Conservation (phyloP, 331 rosid species). For the Spiraea crenata region DNA sequence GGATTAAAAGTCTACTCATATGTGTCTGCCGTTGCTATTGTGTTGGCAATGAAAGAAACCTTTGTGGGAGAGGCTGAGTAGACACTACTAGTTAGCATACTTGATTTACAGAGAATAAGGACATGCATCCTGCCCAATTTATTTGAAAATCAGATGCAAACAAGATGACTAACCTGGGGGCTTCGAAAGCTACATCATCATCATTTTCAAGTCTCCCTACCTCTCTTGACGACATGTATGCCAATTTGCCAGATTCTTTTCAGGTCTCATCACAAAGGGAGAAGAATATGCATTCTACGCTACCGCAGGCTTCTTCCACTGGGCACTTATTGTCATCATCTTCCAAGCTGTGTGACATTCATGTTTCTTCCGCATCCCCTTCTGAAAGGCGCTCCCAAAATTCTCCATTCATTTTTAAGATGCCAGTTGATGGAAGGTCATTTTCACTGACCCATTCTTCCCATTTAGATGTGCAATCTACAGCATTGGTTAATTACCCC, state of each 20-base stretch:
- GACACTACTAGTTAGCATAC: constrained; percentile 3
- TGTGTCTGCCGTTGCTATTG: constrained; percentile 14
- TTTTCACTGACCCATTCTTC: constrained; percentile 36
- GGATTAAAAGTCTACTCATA: neutral
- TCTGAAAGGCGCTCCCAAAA: constrained; percentile 38
- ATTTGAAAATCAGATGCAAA: constrained; percentile 31
- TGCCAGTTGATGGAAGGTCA: constrained; percentile 36
- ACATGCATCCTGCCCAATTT: constrained; percentile 28
- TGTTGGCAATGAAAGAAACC: constrained; percentile 23
- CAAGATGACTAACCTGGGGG: constrained; percentile 33
- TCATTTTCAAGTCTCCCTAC: constrained; percentile 50
- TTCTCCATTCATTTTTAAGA: constrained; percentile 45
- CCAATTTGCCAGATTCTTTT: constrained; percentile 49
- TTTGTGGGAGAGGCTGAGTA: constrained; percentile 24
- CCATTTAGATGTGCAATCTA: constrained; percentile 40
- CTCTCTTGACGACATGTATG: constrained; percentile 38
- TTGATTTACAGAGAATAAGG: constrained; percentile 1
- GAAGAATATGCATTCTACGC: constrained; percentile 31
- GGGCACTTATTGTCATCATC: constrained; percentile 44
- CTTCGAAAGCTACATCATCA: constrained; percentile 42
- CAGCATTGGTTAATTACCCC: constrained; percentile 35
- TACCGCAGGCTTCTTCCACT: constrained; percentile 41
- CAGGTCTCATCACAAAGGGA: constrained; percentile 43
- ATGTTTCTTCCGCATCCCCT: constrained; percentile 34
- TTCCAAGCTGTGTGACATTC: constrained; percentile 28